Conservation (phyloP, 1,284 basidiomycete species). For the Thelephora terrestris region DNA sequence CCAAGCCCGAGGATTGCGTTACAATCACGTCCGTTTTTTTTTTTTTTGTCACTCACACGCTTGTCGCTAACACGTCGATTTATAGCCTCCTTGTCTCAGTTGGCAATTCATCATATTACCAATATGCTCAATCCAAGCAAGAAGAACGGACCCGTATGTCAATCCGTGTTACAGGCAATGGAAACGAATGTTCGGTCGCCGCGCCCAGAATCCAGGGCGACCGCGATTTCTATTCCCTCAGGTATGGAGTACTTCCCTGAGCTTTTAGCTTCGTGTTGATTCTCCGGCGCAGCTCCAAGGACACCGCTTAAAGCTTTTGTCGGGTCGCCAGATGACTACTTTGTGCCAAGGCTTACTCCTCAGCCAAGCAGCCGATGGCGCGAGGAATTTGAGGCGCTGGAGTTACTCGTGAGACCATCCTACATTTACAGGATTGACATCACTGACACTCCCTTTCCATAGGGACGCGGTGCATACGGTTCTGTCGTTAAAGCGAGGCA, state of each 20-base stretch:
- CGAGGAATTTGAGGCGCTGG: conserved; percentile 78
- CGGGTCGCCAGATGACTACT: conserved; percentile 58
- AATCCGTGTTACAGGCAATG: conserved; percentile 31
- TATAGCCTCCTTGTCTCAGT: conserved; percentile 41
- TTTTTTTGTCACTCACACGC: not conserved
- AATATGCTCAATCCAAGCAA: conserved; percentile 51
- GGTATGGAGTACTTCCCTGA: conserved; percentile 14
- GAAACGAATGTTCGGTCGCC: conserved; percentile 10
- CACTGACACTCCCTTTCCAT: conserved; percentile 2
- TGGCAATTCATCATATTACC: conserved; percentile 23
- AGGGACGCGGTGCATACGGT: conserved; percentile 91
- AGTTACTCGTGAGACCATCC: conserved; percentile 44
- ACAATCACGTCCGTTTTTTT: conserved; percentile 7
- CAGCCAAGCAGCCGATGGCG: conserved; percentile 64
- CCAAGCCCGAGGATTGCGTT: conserved; percentile 24
- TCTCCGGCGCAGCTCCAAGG: conserved; percentile 26
- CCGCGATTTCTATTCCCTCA: conserved; percentile 3
- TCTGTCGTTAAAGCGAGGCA: conserved; percentile 92
- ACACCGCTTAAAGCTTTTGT: conserved; percentile 35
- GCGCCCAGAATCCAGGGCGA: conserved; percentile 7
- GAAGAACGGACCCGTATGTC: conserved; percentile 43
- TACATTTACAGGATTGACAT: not conserved
- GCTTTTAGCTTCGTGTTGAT: conserved; percentile 1
- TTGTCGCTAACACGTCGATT: not conserved
- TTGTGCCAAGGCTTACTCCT: conserved; percentile 27